Evolutionary conservation across 805 yeast genomes (phyloP).

Genomic region (Starmerella bombi): DNA sequence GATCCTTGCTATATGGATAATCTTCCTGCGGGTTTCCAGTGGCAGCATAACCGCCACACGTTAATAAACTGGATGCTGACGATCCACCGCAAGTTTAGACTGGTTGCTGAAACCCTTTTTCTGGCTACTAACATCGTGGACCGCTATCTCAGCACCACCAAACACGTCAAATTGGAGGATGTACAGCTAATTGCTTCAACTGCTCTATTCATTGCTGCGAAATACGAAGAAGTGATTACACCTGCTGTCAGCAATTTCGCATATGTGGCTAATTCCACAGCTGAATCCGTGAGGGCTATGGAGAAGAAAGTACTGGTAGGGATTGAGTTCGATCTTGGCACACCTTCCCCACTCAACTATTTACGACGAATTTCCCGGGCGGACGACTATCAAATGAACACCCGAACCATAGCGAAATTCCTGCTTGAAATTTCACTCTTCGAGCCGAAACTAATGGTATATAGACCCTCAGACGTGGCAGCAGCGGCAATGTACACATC

Average conservation of each 20-base stretch:
- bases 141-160: constrained; percentile 62
- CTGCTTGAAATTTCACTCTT: constrained; percentile 64
- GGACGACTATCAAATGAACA: constrained; percentile 72
- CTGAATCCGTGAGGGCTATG: constrained; percentile 67
- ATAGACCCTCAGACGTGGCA: constrained; percentile 65
- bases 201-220: constrained; percentile 76
- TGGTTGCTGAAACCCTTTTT: constrained; percentile 74
- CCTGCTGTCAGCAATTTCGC: constrained; percentile 80
- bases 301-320: constrained; percentile 66
- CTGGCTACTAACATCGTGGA: constrained; percentile 79
- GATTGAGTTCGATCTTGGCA: constrained; percentile 60
- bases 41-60: constrained; percentile 63
- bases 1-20: constrained; percentile 41
- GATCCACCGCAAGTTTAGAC: constrained; percentile 69
- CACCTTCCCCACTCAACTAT: constrained; percentile 85
- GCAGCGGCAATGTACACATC: constrained; percentile 82
- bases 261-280: constrained; percentile 76
- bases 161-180: constrained; percentile 61
- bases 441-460: constrained; percentile 60
- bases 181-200: constrained; percentile 80
- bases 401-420: constrained; percentile 76
- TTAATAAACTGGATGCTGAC: constrained; percentile 90
- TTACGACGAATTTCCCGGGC: constrained; percentile 80
- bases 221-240: constrained; percentile 80
- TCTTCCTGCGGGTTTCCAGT: constrained; percentile 50